Percentiles rank a stretch among this genome's conserved stretches.
Conservation (phyloP, 495 filamentous ascomycete genomes). For the Aspergillus mulundensis region DNA sequence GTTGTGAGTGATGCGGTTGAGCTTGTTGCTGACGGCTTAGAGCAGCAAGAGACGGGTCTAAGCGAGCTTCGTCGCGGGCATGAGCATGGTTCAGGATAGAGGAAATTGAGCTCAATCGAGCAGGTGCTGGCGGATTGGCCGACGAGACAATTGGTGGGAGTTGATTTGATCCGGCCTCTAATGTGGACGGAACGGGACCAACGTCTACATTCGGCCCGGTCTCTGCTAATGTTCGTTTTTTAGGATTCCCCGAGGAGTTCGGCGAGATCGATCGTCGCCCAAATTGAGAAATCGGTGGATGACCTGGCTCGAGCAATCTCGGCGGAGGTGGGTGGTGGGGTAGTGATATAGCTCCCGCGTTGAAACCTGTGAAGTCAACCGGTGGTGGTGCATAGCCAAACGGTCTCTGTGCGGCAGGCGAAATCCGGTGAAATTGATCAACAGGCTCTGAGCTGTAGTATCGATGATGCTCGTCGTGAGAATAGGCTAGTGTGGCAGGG, state of each 20-base stretch:
- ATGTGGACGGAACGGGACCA: conserved; percentile 25
- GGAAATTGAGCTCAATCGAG: conserved; percentile 70
- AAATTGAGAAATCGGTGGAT: conserved; percentile 34
- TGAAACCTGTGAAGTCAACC: conserved; percentile 50
- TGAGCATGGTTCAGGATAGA: conserved; percentile 66
- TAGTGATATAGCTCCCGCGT: conserved; percentile 30
- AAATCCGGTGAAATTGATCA: conserved; percentile 29
- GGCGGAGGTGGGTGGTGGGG: conserved; percentile 40
- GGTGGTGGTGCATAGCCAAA: conserved; percentile 42
- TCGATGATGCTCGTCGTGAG: conserved; percentile 56
- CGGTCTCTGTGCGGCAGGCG: conserved; percentile 28
- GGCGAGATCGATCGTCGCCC: conserved; percentile 40
- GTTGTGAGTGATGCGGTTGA: conserved; percentile 25
- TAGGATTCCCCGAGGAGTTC: conserved; percentile 30
- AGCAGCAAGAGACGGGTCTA: conserved; percentile 45
- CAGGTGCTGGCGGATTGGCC: conserved; percentile 37
- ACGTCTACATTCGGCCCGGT: conserved; percentile 26
- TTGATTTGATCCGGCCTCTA: conserved; percentile 42
- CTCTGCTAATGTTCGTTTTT: conserved; percentile 44
- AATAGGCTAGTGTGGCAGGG: conserved; percentile 47
- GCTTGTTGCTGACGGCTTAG: conserved; percentile 29
- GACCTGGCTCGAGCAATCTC: conserved; percentile 37
- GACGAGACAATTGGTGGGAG: conserved; percentile 44
- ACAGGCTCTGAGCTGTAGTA: conserved; percentile 38
- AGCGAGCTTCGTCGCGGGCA: conserved; percentile 39